Conservation (phyloP, 768 basidiomycete species). For the Auricularia heimuer region DNA sequence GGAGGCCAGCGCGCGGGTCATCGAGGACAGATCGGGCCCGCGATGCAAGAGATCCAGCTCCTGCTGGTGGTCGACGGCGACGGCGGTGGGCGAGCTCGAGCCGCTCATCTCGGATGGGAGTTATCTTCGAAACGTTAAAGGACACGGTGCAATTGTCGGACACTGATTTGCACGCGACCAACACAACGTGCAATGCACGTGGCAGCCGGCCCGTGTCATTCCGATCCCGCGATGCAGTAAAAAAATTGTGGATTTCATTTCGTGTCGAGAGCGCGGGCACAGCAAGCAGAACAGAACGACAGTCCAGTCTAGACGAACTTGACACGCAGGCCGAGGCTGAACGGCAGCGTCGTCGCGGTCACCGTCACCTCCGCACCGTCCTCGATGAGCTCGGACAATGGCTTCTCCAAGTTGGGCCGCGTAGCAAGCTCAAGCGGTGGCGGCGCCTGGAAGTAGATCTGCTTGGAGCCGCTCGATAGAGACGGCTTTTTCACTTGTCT, state of each 20-base stretch:
- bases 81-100: constrained; percentile 1
- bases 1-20: neutral
- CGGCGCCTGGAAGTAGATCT: constrained; percentile 89
- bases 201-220: too few relatives aligned
- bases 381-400: constrained; percentile 68
- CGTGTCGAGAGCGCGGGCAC: neutral
- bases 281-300: neutral
- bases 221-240: too few relatives aligned
- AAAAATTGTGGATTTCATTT: neutral
- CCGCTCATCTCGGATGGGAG: neutral
- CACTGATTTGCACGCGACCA: too few relatives aligned
- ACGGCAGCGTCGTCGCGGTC: constrained; percentile 82
- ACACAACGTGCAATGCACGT: too few relatives aligned
- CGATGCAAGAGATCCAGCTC: neutral
- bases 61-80: neutral
- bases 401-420: constrained; percentile 83
- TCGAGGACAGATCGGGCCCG: neutral
- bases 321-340: constrained; percentile 47
- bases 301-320: constrained; percentile 3
- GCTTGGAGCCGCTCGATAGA: constrained; percentile 60
- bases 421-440: constrained; percentile 84
- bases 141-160: too few relatives aligned
- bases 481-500: constrained; percentile 98
- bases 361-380: constrained; percentile 75
- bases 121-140: too few relatives aligned